Base-by-base conservation (phyloP, 257 asterid species). In the Echites panduratus region DNA sequence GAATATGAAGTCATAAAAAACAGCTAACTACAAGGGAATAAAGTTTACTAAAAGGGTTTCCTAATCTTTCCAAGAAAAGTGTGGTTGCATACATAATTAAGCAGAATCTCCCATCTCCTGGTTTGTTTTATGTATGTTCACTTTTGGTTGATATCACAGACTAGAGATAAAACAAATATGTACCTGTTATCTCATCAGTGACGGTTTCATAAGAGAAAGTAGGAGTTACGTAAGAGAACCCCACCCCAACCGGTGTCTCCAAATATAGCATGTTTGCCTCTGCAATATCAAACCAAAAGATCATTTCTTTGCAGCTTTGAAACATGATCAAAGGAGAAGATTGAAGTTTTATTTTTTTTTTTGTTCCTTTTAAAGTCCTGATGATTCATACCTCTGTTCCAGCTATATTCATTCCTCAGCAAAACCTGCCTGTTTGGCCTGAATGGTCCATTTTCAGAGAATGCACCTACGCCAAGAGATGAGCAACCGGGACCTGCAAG, bases 371-470 rank as follows among this genome's bases (percentile, higher is more conserved):
- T 9, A 17, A 2, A 8, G 45, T 45, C 26, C 38, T 52, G 17
- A 47, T 16, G 40, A 73, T 56, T 69, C 71, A 59, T 65, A 88
- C 95, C 95, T 85, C 79, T 79, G n/a, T 89, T 89, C 95, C 95
- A 89, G 72, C 95, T 89, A 70, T 86, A 71, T 58, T 80, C 87
- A 82, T 89, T 89, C 74, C 77, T 76, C 32, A 83, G 79, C 38
- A 89, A 75, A 76, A 71, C 80, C 54, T 82, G 71, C 65, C 89
- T 90, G 59, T 79, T 79, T 63, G 95, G 91, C 66, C 89, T 87
- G 66, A 89, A 87, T 48, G 95, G 92, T 40, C 95, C 95, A 81
- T 89, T 87, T 84, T 89, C 92, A 79, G 92, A 89, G 71, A 89
- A 89, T 77, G 92, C 95, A 61, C 95, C 95, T 75, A 89, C 90